Percentiles rank a stretch among this genome's conserved stretches.
Evolutionary conservation across 495 filamentous ascomycete genomes (phyloP).

Genomic region (Penicillium argentinense): DNA sequence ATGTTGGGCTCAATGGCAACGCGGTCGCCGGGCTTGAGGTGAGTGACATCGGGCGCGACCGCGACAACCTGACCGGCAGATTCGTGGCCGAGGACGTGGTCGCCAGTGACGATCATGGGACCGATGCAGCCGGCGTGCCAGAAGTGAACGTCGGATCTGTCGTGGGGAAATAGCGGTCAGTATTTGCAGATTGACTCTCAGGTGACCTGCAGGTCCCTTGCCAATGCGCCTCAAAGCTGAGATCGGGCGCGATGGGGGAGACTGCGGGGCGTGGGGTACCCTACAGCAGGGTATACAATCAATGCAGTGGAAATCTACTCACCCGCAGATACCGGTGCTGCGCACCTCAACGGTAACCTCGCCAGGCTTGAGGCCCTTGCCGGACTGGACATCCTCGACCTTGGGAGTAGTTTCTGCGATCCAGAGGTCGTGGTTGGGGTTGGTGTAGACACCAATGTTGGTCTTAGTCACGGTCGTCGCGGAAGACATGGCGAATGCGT

Average conservation of each 20-base stretch:
- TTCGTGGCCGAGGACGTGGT: conserved; percentile 91
- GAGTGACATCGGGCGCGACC: conserved; percentile 71
- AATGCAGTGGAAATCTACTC: too few species aligned
- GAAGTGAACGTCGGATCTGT: conserved; percentile 90
- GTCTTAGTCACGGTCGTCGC: conserved; percentile 58
- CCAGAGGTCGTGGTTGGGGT: conserved; percentile 89
- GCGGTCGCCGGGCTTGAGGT: conserved; percentile 76
- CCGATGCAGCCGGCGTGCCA: conserved; percentile 93
- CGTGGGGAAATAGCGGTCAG: background rate
- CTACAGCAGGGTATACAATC: too few species aligned
- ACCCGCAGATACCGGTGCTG: conserved; percentile 94
- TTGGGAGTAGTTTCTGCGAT: conserved; percentile 74
- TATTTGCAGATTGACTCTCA: too few species aligned
- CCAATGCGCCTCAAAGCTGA: too few species aligned
- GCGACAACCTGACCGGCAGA: conserved; percentile 83
- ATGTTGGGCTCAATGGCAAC: conserved; percentile 91
- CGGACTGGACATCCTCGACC: conserved; percentile 70
- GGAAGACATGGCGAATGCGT: conserved; percentile 31
- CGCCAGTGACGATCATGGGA: conserved; percentile 84
- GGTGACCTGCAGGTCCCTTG: too few species aligned
- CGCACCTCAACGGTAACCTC: conserved; percentile 83
- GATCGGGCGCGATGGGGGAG: too few species aligned
- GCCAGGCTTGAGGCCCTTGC: conserved; percentile 68
- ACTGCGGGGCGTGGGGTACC: too few species aligned
- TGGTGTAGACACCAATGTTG: conserved; percentile 95